Base-by-base conservation (phyloP, 169 alveolate genomes). In the Plasmodium chabaudi region DNA sequence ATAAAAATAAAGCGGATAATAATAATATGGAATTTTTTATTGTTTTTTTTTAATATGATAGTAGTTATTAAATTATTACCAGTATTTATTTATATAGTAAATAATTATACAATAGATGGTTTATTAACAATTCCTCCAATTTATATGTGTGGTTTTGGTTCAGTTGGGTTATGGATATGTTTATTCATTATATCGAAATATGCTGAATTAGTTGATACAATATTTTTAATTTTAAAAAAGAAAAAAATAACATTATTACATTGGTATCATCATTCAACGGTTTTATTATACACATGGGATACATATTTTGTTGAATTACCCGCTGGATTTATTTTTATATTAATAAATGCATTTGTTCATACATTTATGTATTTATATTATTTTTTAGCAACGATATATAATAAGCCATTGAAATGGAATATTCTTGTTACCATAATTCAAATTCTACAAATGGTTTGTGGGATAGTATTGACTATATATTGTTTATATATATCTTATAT, bases 231-330 rank as follows among this genome's bases (percentile, higher is more conserved):
- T 23, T 69, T 94, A 56, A 75, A 96, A 68, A 94, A 93, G 73
- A 92, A 91, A 34, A 77, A 91, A 15, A 79, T 95, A 12, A 87
- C 94, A 7, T 91, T 95, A 46, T 87, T 95, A 44, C 97, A 94
- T 88, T 94, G 97, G 97, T 95, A 92, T 73, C 98, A 95, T 84
- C 98, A 95, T 73, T 92, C 93, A 23, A 95, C 97, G 5, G 98
- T 95, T 56, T 93, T 95, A 61, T 88, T 94, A 72, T 95, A 94
- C 92, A 94, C 96, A 63, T 95, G 98, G 97, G 95, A 95, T 59
- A 96, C 97, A 13, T 94, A 89, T 88, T 86, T 46, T 47, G 88
- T 63, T 5, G 95, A 93, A 87, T 93, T 89, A 87, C 95, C 97
- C 5, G 93, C 96, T 27, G 98, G 97, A n/a, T 88, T 94, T 27